Base-by-base conservation (phyloP, 768 basidiomycete genomes). In the Leccinum ochraceum region DNA sequence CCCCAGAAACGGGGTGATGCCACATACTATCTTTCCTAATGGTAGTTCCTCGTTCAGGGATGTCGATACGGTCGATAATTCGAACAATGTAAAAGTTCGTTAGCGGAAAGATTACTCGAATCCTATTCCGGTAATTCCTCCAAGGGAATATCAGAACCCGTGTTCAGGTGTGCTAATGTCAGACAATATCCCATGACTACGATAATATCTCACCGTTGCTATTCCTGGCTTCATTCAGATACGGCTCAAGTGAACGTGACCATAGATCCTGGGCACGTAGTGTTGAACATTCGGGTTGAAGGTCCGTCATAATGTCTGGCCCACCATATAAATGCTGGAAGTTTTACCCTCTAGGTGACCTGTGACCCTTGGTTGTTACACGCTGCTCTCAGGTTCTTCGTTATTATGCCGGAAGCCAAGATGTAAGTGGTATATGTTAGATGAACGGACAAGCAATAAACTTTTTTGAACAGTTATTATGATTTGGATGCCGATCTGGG, bases 1-100 rank as follows among this genome's bases (percentile, higher is more conserved):
- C 6, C n/a, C 7, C 86, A 87, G n/a, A 86, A 80, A 17, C 89
- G 89, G 16, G 89, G 89, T 91, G 64, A 92, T 86, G 60, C 83
- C 10, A 46, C 4, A 84, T 16, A 89, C 84, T 44, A 88, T 74
- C 69, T 89, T 89, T 66, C 79, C 76, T 22, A 75, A 65, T 26
- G 82, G 79, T 20, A 87, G 74, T 55, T 74, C 64, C 78, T 48
- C 48, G 36, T 34, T 20, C 14, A 32, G 48, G 30, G 56, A 30
- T 50, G 24, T 24, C 3, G 14, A 26, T 36, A 46, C 20, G 46
- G 34, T 52, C 14, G 24, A 54, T 52, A 17, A 9, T 22, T 16
- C 22, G 3, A 34, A 8, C 13, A 7, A 53, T 54, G 32, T 26
- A 17, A 22, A 46, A 20, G 2, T 26, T 11, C 8, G 17, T 24